Evolutionary conservation across 2,329 filamentous ascomycete species (phyloP).

Genomic region (Xylariaceae sp.): DNA sequence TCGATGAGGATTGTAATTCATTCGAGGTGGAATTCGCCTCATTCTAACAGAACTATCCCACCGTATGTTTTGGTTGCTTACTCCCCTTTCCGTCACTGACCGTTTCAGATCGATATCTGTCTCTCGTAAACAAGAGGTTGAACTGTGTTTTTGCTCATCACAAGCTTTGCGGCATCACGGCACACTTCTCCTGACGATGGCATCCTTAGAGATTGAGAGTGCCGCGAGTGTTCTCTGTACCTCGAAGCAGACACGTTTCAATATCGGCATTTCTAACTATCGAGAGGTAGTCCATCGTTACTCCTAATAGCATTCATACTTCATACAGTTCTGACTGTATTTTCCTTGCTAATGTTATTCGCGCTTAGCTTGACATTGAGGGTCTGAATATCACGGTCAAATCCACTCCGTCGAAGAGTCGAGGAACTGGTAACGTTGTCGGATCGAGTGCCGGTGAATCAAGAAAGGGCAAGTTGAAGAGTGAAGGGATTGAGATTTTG

Average conservation of each 20-base stretch:
- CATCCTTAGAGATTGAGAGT: slow-evolving; percentile 49
- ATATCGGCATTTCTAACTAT: slow-evolving; percentile 54
- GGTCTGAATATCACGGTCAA: slow-evolving; percentile 68
- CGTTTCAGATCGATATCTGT: no score
- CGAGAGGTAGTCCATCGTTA: slow-evolving; percentile 46
- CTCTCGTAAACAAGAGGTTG: no score
- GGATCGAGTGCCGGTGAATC: slow-evolving; percentile 30
- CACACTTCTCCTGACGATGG: no score
- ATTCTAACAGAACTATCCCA: no score
- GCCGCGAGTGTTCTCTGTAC: slow-evolving; percentile 58
- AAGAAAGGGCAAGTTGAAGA: slow-evolving; percentile 42
- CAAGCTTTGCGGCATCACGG: not conserved
- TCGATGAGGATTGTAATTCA: no score
- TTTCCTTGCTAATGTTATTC: slow-evolving; percentile 1
- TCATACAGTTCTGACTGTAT: not conserved
- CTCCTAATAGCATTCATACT: not conserved
- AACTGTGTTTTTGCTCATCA: not conserved
- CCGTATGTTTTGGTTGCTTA: no score
- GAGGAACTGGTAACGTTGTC: not conserved
- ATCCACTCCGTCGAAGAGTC: slow-evolving; percentile 30
- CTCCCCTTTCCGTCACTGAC: no score
- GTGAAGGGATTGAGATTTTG: slow-evolving; percentile 59
- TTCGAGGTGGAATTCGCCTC: no score
- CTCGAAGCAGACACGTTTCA: slow-evolving; percentile 66
- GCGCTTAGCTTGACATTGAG: slow-evolving; percentile 62